Conservation (phyloP, 495 filamentous ascomycete species). For the Penicillium waksmanii region DNA sequence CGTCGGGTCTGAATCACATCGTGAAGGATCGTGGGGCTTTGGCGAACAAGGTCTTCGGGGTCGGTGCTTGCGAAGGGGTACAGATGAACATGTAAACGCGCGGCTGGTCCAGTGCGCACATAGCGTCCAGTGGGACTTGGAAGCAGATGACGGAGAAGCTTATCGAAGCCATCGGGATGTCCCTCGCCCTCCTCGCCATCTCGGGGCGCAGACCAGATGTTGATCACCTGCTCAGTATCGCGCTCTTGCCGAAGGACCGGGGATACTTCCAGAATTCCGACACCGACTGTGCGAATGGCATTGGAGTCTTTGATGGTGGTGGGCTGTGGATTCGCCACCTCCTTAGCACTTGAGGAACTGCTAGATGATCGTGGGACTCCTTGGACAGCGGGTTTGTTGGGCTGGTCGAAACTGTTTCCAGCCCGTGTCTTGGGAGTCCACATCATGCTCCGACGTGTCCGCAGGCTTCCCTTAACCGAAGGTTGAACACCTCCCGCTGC, state of each 20-base stretch:
- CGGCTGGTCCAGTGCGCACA: conserved; percentile 68
- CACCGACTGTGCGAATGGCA: conserved; percentile 71
- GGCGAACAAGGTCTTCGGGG: conserved; percentile 75
- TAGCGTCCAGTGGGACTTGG: conserved; percentile 73
- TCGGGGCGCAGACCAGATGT: conserved; percentile 73
- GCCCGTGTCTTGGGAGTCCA: conserved; percentile 59
- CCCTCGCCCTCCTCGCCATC: conserved; percentile 58
- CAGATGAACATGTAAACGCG: conserved; percentile 75
- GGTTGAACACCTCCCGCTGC: conserved; percentile 27
- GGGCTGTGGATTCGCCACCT: conserved; percentile 40
- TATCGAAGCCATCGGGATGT: conserved; percentile 69
- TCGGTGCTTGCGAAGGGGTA: conserved; percentile 76
- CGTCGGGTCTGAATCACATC: conserved; percentile 77
- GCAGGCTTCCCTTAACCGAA: conserved; percentile 47
- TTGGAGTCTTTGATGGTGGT: conserved; percentile 44
- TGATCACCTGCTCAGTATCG: conserved; percentile 76
- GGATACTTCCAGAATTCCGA: conserved; percentile 82
- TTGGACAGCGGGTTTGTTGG: conserved; percentile 33
- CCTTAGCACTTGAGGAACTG: conserved; percentile 59
- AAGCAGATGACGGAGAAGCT: conserved; percentile 72
- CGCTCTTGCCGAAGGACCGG: conserved; percentile 73
- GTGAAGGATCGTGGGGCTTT: conserved; percentile 87
- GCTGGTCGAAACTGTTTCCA: conserved; percentile 31
- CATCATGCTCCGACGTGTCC: conserved; percentile 79
- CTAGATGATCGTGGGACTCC: conserved; percentile 55